These are phyloP conservation scores for Barbatosphaeria neglecta DNA, from an alignment of 495 filamentous ascomycete genomes.

Conservation along the genomic window DNA sequence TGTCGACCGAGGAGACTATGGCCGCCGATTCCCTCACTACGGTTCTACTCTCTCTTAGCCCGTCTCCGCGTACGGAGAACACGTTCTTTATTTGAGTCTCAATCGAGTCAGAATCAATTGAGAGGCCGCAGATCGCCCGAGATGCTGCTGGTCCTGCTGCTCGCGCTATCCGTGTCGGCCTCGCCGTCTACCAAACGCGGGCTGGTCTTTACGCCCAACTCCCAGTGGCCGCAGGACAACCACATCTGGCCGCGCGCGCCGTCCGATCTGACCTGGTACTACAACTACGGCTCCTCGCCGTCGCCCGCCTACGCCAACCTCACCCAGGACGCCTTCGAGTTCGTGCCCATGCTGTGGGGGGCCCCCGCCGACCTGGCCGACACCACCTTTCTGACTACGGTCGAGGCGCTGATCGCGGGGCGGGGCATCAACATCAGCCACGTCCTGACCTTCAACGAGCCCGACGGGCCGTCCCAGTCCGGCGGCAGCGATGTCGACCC, in stretches of 20 bases:
- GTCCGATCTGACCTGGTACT: conserved; percentile 66
- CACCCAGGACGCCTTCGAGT: conserved; percentile 43
- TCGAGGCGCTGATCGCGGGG: conserved; percentile 35
- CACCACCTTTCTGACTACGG: conserved; percentile 42
- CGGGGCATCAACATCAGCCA: conserved; percentile 48
- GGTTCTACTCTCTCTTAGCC: no score
- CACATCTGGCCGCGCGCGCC: conserved; percentile 40
- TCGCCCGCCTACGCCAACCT: conserved; percentile 32
- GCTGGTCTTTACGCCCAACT: conserved; percentile 49
- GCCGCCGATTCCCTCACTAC: no score
- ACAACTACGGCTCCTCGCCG: conserved; percentile 54
- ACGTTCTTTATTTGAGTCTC: neutral
- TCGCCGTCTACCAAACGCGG: conserved; percentile 54
- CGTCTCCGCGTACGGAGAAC: neutral
- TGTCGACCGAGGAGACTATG: neutral
- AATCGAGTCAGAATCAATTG: no score
- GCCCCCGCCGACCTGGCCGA: conserved; percentile 27
- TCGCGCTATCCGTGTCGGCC: conserved; percentile 5
- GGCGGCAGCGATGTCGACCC: conserved; percentile 52
- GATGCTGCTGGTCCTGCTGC: neutral
- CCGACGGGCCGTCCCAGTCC: conserved; percentile 37
- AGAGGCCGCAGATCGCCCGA: no score
- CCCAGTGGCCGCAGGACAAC: conserved; percentile 42
- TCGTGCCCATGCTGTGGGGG: conserved; percentile 78
- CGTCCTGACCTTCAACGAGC: conserved; percentile 66